Evolutionary conservation across 1,284 basidiomycete genomes (phyloP).

Genomic region (Neolentinus lepideus): DNA sequence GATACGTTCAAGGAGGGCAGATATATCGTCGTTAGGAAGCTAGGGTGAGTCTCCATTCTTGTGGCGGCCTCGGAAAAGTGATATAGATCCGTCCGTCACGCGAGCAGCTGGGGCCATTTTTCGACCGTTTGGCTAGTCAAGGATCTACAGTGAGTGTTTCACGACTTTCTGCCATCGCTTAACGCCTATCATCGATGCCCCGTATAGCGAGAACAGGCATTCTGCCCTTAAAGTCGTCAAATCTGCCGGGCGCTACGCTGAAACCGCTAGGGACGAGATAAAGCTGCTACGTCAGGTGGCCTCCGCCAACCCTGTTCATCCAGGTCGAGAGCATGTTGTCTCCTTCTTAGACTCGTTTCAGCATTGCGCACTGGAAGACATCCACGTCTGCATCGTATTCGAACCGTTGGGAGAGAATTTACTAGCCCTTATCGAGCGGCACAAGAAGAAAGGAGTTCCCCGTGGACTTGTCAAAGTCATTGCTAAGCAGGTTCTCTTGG

Average conservation of each 20-base stretch:
- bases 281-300: slow-evolving; percentile 77
- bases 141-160: slow-evolving; percentile 52
- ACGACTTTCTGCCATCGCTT: neutral
- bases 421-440: slow-evolving; percentile 76
- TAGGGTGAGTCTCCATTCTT: slow-evolving; percentile 49
- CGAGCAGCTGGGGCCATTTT: slow-evolving; percentile 82
- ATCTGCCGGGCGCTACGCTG: slow-evolving; percentile 79
- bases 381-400: slow-evolving; percentile 87
- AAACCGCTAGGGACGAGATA: slow-evolving; percentile 89
- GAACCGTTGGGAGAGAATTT: slow-evolving; percentile 90
- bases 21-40: slow-evolving; percentile 77
- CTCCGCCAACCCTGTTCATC: slow-evolving; percentile 63
- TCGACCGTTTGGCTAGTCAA: slow-evolving; percentile 81
- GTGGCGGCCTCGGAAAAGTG: neutral
- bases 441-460: slow-evolving; percentile 83
- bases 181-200: slow-evolving; percentile 8
- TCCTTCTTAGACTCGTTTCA: slow-evolving; percentile 86
- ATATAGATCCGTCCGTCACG: neutral
- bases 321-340: slow-evolving; percentile 68
- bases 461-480: slow-evolving; percentile 78
- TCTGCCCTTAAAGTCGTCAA: slow-evolving; percentile 91
- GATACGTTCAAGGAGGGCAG: slow-evolving; percentile 77
- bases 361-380: slow-evolving; percentile 55
- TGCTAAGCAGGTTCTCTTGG: slow-evolving; percentile 77
- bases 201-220: slow-evolving; percentile 55